Conservation (phyloP, 768 basidiomycete genomes). For the Boletus eberwhitei region DNA sequence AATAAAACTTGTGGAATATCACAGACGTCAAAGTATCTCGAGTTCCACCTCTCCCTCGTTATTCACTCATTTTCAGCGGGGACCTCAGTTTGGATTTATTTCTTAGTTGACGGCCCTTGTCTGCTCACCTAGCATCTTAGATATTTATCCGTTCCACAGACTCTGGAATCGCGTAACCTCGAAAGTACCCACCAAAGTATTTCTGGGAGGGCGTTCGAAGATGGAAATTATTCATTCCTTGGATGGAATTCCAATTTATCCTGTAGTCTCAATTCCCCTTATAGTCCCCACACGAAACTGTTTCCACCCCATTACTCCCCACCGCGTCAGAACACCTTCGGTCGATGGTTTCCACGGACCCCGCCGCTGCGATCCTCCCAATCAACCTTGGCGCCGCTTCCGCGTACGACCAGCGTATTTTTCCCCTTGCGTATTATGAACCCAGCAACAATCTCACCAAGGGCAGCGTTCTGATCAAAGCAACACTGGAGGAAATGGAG, state of each 20-base stretch:
- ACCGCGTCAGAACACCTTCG: neutral
- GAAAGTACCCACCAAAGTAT: neutral
- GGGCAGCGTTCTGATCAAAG: neutral
- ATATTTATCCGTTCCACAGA: neutral
- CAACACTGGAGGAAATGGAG: slow-evolving; percentile 7
- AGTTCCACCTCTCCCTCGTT: neutral
- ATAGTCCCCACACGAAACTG: neutral
- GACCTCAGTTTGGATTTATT: too few relatives aligned
- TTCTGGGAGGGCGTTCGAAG: neutral
- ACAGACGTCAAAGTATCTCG: neutral
- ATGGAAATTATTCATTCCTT: neutral
- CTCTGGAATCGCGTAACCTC: too few relatives aligned
- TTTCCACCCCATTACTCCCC: neutral
- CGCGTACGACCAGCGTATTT: neutral
- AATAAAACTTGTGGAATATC: neutral
- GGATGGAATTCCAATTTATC: neutral
- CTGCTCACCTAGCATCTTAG: neutral
- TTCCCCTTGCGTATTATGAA: slow-evolving; percentile 5
- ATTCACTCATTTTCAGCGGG: neutral
- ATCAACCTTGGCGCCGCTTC: neutral
- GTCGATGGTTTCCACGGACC: neutral
- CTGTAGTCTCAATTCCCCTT: neutral
- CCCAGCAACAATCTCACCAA: neutral
- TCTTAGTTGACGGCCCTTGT: neutral
- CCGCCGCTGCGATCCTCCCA: neutral